phyloP scores from a whole-genome alignment of 352 stramenopile genomes.

The Pythium plurisporium region DNA sequence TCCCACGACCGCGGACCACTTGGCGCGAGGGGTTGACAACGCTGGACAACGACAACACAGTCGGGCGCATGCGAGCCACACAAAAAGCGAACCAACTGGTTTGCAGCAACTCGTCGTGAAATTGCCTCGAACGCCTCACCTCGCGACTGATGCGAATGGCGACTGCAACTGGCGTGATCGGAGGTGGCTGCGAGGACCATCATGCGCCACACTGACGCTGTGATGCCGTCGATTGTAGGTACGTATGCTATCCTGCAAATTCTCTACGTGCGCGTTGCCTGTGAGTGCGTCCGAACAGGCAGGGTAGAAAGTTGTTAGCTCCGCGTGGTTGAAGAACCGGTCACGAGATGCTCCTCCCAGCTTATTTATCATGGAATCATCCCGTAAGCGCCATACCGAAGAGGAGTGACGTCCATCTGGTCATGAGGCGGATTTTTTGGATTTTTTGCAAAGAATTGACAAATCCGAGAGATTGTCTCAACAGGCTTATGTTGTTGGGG shows the following conservation, averaged over 20 bases:
- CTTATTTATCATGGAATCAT: slow-evolving; percentile 8
- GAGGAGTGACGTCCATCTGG: slow-evolving; percentile 12
- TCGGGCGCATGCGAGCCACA: slow-evolving; percentile 9
- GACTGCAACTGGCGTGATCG: slow-evolving; percentile 16
- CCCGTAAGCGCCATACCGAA: not conserved
- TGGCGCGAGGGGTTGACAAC: slow-evolving; percentile 11
- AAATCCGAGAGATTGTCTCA: no score
- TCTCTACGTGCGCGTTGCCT: no score
- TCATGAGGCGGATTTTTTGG: not conserved
- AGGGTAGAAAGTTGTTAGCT: no score
- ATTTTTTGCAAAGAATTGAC: not conserved
- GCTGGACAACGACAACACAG: slow-evolving; percentile 17
- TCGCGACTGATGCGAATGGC: not conserved
- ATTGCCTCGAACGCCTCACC: slow-evolving; percentile 6
- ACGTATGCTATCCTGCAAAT: no score
- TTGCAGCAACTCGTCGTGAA: slow-evolving; percentile 19
- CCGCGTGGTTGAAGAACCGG: no score
- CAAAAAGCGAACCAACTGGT: slow-evolving; percentile 17
- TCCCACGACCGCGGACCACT: not conserved
- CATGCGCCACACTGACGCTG: not conserved
- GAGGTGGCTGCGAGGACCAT: slow-evolving; percentile 1
- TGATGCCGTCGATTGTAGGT: not conserved
- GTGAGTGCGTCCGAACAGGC: no score
- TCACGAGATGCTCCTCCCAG: no score
- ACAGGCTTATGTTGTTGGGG: no score